Conservation (phyloP, 1,139 yeast genomes). For the Geotrichum macrosporum region DNA sequence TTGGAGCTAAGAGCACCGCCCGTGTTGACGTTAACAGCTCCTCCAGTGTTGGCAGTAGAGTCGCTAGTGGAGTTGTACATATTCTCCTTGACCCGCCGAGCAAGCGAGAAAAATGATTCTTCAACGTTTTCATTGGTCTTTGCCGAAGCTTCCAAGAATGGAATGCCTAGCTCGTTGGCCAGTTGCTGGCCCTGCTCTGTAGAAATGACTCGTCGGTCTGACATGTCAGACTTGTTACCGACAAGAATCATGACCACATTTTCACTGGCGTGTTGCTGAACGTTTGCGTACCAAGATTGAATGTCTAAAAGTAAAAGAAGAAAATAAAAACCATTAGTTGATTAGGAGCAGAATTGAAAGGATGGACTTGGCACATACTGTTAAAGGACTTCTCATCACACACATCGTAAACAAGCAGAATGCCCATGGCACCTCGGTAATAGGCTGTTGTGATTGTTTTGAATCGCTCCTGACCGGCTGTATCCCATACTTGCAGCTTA, state of each 20-base stretch:
- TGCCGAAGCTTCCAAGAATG: slow-evolving; percentile 94
- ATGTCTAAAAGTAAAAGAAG: slow-evolving; percentile 37
- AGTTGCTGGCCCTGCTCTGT: slow-evolving; percentile 85
- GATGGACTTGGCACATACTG: too few relatives aligned
- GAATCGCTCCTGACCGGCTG: slow-evolving; percentile 98
- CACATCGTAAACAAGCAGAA: slow-evolving; percentile 90
- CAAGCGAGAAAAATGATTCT: slow-evolving; percentile 83
- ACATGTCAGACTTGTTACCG: slow-evolving; percentile 90
- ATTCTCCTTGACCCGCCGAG: slow-evolving; percentile 81
- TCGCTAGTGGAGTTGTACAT: slow-evolving; percentile 42
- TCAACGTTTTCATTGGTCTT: slow-evolving; percentile 90
- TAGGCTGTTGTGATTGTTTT: slow-evolving; percentile 97
- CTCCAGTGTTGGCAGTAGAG: slow-evolving; percentile 24
- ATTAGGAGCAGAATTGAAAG: too few relatives aligned
- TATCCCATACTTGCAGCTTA: slow-evolving; percentile 97
- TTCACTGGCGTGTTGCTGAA: slow-evolving; percentile 92
- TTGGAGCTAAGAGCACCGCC: too few relatives aligned
- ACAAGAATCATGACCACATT: slow-evolving; percentile 91
- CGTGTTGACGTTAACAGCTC: slow-evolving; percentile 31
- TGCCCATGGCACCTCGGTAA: slow-evolving; percentile 98
- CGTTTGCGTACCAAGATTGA: slow-evolving; percentile 91
- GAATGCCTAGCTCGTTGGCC: slow-evolving; percentile 83
- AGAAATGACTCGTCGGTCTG: slow-evolving; percentile 65
- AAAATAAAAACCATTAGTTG: too few relatives aligned
- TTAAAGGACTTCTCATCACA: slow-evolving; percentile 92